phyloP scores from a whole-genome alignment of 768 basidiomycete species.

The Boletus patriciae region DNA sequence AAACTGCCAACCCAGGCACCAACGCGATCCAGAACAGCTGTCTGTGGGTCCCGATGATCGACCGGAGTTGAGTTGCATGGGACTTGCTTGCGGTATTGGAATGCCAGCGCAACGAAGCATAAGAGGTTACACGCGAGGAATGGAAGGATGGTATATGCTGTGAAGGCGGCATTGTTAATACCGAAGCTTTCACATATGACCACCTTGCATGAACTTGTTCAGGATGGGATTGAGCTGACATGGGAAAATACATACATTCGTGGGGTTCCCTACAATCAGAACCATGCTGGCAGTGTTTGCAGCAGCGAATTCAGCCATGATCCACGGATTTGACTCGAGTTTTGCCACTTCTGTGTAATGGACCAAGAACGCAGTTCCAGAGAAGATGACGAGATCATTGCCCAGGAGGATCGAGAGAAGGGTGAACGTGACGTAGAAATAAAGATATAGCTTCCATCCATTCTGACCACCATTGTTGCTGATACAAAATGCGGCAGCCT shows the following conservation, averaged over 20 bases:
- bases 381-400: conserved; percentile 92
- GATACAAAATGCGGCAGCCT: conserved; percentile 87
- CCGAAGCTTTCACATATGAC: conserved; percentile 86
- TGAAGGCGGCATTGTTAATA: conserved; percentile 76
- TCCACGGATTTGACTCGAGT: conserved; percentile 60
- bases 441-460: conserved; percentile 71
- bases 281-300: conserved; percentile 79
- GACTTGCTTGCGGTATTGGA: conserved; percentile 61
- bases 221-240: background rate
- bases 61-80: conserved; percentile 45
- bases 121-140: conserved; percentile 67
- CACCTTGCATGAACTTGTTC: conserved; percentile 33
- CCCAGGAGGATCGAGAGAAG: conserved; percentile 77
- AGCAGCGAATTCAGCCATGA: conserved; percentile 74
- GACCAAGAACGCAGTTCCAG: conserved; percentile 85
- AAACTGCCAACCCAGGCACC: conserved; percentile 75
- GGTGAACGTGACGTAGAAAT: conserved; percentile 84
- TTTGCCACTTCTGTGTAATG: conserved; percentile 72
- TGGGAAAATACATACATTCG: conserved; percentile 52
- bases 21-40: conserved; percentile 68
- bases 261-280: conserved; percentile 86
- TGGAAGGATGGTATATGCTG: conserved; percentile 81
- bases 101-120: conserved; percentile 55
- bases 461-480: conserved; percentile 73
- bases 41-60: conserved; percentile 48